A percentile compares a stretch with the other conserved stretches of the same genome.
Evolutionary conservation across 345 rosid species (phyloP).

Genomic region (Anacardium occidentale): DNA sequence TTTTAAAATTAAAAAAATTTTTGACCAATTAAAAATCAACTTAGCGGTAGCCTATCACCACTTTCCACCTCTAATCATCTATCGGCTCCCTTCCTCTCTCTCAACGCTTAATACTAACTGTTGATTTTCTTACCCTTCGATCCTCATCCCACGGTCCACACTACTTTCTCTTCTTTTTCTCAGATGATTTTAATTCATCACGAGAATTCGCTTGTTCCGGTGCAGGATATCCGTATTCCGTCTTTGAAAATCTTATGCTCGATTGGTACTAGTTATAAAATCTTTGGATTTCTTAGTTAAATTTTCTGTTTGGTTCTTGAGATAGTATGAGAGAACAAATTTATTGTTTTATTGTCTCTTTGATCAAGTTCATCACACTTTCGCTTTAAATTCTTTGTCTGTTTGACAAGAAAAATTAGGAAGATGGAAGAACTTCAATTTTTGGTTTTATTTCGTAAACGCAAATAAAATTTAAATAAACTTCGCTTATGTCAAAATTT

Average conservation of each 20-base stretch:
- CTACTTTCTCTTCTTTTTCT: not conserved
- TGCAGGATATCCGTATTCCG: not conserved
- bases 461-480: not conserved
- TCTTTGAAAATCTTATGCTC: not conserved
- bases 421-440: not conserved
- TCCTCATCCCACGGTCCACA: slow-evolving; percentile 2
- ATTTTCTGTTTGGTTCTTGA: not conserved
- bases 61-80: not conserved
- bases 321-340: not conserved
- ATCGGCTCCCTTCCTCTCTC: not conserved
- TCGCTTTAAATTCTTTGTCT: not conserved
- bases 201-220: not conserved
- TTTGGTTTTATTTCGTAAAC: not conserved
- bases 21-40: not conserved
- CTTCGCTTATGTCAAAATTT: not conserved
- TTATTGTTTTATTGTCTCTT: too few relatives aligned
- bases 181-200: not conserved
- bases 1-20: not conserved
- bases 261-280: not conserved
- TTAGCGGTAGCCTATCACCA: not conserved
- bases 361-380: not conserved
- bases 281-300: not conserved
- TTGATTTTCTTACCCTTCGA: not conserved
- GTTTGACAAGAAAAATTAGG: not conserved
- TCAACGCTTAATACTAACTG: slow-evolving; percentile 1